phyloP scores from a whole-genome alignment of 1,139 yeast species.

The Taphrina pruni region DNA sequence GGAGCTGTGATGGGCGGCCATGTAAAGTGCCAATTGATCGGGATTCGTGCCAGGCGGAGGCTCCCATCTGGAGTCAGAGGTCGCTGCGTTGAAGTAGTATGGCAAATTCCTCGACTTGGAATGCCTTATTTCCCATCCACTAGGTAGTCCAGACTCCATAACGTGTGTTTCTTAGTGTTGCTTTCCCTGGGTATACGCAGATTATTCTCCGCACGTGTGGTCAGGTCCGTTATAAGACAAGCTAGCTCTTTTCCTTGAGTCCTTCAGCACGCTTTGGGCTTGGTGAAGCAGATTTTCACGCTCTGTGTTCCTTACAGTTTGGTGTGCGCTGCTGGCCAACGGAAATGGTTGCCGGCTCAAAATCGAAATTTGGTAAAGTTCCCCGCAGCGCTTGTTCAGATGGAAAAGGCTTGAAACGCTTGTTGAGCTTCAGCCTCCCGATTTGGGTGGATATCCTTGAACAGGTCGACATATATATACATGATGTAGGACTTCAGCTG shows the following conservation, averaged over 20 bases:
- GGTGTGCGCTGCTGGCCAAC: not conserved
- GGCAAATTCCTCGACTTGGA: slow-evolving; percentile 85
- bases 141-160: slow-evolving; percentile 72
- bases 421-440: not conserved
- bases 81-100: slow-evolving; percentile 58
- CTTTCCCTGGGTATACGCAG: not conserved
- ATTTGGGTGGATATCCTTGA: not conserved
- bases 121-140: slow-evolving; percentile 79
- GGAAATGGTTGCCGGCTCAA: slow-evolving; percentile 3
- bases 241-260: too few relatives aligned
- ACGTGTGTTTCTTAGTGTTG: not conserved
- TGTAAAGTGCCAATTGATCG: slow-evolving; percentile 63
- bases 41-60: slow-evolving; percentile 85
- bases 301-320: too few relatives aligned
- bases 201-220: too few relatives aligned
- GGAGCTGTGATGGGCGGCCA: slow-evolving; percentile 52
- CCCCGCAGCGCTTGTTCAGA: slow-evolving; percentile 8
- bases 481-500: too few relatives aligned
- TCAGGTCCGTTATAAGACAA: too few relatives aligned
- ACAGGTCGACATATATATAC: too few relatives aligned
- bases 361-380: not conserved
- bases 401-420: not conserved
- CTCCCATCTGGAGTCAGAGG: slow-evolving; percentile 78
- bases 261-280: too few relatives aligned
- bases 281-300: too few relatives aligned